These are phyloP conservation scores for Colletotrichum sp. DNA, from an alignment of 2,329 filamentous ascomycete species.

Conservation along the genomic window DNA sequence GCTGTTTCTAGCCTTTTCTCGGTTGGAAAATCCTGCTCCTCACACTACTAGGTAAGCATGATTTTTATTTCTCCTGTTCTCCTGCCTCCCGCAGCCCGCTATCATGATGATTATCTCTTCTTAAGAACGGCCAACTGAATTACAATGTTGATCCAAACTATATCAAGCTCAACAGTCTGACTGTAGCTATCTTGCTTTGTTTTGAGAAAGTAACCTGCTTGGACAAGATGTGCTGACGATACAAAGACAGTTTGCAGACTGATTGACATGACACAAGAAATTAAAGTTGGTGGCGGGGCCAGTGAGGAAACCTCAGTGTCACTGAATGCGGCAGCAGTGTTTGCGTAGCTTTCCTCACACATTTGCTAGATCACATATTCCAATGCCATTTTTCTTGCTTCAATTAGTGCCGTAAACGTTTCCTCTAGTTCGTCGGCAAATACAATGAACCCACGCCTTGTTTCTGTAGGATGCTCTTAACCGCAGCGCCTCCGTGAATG, in stretches of 20 bases:
- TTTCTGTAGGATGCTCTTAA: not conserved
- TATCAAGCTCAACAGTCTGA: conserved; percentile 26
- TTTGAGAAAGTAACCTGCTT: not conserved
- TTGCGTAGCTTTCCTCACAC: not conserved
- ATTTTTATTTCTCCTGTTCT: not conserved
- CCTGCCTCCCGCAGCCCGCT: not conserved
- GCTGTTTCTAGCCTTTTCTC: not conserved
- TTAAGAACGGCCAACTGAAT: conserved; percentile 25
- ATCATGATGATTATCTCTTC: conserved; percentile 20
- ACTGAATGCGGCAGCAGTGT: not conserved
- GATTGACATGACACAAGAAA: not conserved
- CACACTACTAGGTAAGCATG: not conserved
- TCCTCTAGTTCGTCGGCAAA: not conserved
- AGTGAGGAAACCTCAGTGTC: not conserved
- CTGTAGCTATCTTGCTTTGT: not conserved
- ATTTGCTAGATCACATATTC: not conserved
- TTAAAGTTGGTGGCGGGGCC: not conserved
- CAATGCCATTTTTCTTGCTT: not conserved
- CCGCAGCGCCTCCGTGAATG: not conserved
- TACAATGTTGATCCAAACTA: conserved; percentile 20
- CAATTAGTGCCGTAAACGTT: not conserved
- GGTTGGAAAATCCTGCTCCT: not conserved
- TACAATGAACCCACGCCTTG: not conserved
- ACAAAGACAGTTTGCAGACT: not conserved
- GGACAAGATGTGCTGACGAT: not conserved